A percentile compares a stretch with the other conserved stretches of the same genome.
phyloP scores from a whole-genome alignment of 495 filamentous ascomycete genomes.

The Jackrogersella minutella region DNA sequence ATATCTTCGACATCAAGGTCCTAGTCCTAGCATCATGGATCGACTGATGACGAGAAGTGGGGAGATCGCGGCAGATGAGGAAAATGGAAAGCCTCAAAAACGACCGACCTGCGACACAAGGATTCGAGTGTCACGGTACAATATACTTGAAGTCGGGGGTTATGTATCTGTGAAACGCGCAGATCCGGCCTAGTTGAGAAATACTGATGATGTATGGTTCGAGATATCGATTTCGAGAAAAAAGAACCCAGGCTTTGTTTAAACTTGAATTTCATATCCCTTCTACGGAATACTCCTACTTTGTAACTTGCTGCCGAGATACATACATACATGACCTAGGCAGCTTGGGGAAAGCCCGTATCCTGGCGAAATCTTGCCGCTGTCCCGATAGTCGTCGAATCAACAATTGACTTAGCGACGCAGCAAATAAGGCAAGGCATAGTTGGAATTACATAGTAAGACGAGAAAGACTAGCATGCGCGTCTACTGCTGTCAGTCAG shows the following conservation, averaged over 20 bases:
- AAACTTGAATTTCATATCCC: background rate
- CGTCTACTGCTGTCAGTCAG: conserved; percentile 35
- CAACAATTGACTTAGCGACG: conserved; percentile 16
- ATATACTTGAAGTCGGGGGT: conserved; percentile 14
- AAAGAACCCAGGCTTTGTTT: conserved; percentile 9
- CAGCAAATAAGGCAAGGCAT: conserved; percentile 30
- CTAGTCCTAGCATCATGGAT: conserved; percentile 27
- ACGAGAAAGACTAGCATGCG: conserved; percentile 27
- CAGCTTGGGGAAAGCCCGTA: background rate
- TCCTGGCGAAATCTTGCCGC: conserved; percentile 32
- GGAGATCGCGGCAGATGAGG: conserved; percentile 44
- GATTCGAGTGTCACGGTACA: conserved; percentile 29
- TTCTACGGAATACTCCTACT: background rate
- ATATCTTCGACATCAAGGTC: conserved; percentile 16
- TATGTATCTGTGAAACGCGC: conserved; percentile 37
- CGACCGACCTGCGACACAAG: conserved; percentile 27
- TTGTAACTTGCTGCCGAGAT: conserved; percentile 7
- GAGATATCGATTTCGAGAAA: conserved; percentile 14
- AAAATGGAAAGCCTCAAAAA: conserved; percentile 26
- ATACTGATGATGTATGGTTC: conserved; percentile 24
- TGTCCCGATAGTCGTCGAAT: conserved; percentile 26
- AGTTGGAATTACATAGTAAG: conserved; percentile 21
- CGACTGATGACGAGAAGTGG: conserved; percentile 30
- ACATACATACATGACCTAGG: too few species aligned
- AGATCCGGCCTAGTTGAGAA: conserved; percentile 20